Conservation (phyloP, 495 filamentous ascomycete species). For the Penicillium paradoxum region DNA sequence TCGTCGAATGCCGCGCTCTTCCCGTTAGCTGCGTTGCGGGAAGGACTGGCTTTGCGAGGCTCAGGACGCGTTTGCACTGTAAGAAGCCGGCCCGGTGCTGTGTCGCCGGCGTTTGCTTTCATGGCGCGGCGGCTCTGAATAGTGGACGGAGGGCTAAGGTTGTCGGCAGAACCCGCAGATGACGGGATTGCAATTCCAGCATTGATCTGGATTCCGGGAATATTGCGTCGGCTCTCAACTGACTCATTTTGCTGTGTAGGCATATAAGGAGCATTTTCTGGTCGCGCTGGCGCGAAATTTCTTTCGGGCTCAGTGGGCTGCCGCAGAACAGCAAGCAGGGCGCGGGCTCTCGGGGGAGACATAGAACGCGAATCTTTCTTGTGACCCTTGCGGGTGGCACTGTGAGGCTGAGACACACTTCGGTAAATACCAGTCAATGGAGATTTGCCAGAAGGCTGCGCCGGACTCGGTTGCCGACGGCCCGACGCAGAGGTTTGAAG, state of each 20-base stretch:
- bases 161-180: constrained; percentile 1
- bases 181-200: constrained; percentile 8
- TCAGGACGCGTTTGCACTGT: constrained; percentile 27
- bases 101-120: constrained; percentile 20
- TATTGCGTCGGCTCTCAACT: constrained; percentile 10
- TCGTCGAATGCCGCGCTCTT: constrained; percentile 9
- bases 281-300: constrained; percentile 3
- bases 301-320: constrained; percentile 17
- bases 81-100: constrained; percentile 18
- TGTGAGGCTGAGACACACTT: constrained; percentile 35
- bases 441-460: constrained; percentile 24
- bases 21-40: constrained; percentile 3
- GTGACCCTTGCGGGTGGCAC: constrained; percentile 20
- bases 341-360: constrained; percentile 37
- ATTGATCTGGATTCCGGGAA: constrained; percentile 17
- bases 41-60: constrained; percentile 1
- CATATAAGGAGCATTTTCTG: constrained; percentile 1
- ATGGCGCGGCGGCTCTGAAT: constrained; percentile 36
- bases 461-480: constrained; percentile 32
- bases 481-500: constrained; percentile 53
- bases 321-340: constrained; percentile 33
- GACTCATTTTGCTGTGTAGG: background rate
- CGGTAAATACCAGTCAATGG: constrained; percentile 25
- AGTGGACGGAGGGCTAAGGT: constrained; percentile 13
- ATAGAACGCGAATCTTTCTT: constrained; percentile 37